These are phyloP conservation scores for Xylariales sp. DNA, from an alignment of 2,329 filamentous ascomycete genomes.

Conservation along the genomic window DNA sequence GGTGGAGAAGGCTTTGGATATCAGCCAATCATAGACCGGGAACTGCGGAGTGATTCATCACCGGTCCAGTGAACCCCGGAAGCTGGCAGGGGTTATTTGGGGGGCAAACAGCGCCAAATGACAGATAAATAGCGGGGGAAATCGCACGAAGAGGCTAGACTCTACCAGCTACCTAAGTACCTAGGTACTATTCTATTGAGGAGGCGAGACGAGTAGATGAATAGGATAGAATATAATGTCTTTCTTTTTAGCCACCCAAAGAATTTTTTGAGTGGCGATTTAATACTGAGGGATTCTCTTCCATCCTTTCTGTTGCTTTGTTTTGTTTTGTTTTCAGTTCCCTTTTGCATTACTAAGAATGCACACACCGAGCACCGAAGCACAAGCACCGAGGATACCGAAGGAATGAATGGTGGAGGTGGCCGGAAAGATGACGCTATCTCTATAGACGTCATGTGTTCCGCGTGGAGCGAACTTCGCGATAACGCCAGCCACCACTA, in stretches of 20 bases:
- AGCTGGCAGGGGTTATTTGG: slow-evolving; percentile 23
- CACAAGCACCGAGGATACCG: slow-evolving; percentile 8
- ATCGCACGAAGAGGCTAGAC: slow-evolving; percentile 47
- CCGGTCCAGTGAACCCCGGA: slow-evolving; percentile 22
- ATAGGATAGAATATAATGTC: background rate
- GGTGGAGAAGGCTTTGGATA: slow-evolving; percentile 23
- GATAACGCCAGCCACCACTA: slow-evolving; percentile 28
- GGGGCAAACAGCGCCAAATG: slow-evolving; percentile 27
- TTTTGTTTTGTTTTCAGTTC: background rate
- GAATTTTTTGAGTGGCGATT: background rate
- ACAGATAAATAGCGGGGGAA: slow-evolving; percentile 46
- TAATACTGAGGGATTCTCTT: background rate
- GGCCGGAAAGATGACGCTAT: slow-evolving; percentile 10
- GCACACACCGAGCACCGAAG: background rate
- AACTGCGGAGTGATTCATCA: slow-evolving; percentile 46
- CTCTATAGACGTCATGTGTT: slow-evolving; percentile 38
- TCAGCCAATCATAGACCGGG: slow-evolving; percentile 41
- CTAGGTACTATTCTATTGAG: background rate
- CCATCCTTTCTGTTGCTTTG: too few species aligned
- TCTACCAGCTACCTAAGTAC: slow-evolving; percentile 5
- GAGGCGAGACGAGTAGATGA: background rate
- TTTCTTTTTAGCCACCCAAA: background rate
- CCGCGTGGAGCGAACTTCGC: slow-evolving; percentile 19
- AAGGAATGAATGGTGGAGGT: slow-evolving; percentile 3
- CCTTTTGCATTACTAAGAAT: background rate